Evolutionary conservation across 2,329 filamentous ascomycete genomes (phyloP), one percentile per base, ranked within the genome.

Genomic region (Pseudogymnoascus sp.): DNA sequence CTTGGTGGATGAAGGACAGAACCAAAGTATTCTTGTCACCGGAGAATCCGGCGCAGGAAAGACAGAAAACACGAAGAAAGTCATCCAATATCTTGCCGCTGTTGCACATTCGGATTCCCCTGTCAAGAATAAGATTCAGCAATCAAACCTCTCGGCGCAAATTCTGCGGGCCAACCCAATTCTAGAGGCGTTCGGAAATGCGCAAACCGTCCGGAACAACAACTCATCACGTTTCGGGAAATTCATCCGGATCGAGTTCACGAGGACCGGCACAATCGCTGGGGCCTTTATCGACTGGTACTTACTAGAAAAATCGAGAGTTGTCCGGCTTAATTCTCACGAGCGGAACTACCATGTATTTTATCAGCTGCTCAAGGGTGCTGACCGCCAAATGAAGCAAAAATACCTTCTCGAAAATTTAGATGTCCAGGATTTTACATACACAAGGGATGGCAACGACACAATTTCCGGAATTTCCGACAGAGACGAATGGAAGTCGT

Each of bases 271-370:
- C 28, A 89, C 95, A 62, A 99, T 99, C 68, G 90, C 90, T 3
- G 96, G 96, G 37, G 95, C 95, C 22, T 97, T 92, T 77, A 98
- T 99, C 68, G 93, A 99, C 74, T 99, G 95, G 95, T 99, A 98
- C 76, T 82, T 99, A 0, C 80, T 99, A 12, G 95, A 99, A 73
- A 99, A 99, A 76, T 99, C 95, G n/a, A 86, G 95, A 69, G 95
- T 99, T 6, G 93, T 99, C 19, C 88, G 88, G 43, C 85, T 96
- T 65, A 96, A 96, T 72, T 73, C 84, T 0, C 89, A 91, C 63
- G 95, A 99, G 78, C 87, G 95, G 62, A 99, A 96, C 72, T 99
- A 99, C 74, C 95, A 99, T 74, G 82, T 99, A 63, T 99, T 99
- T 75, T 99, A 99, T 73, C 96, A 99, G 75, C 82, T 99, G 14